Percentiles rank a stretch among this genome's conserved stretches.
These are phyloP conservation scores for Allium fistulosum DNA, from an alignment of 106 monocot species.

Conservation along the genomic window DNA sequence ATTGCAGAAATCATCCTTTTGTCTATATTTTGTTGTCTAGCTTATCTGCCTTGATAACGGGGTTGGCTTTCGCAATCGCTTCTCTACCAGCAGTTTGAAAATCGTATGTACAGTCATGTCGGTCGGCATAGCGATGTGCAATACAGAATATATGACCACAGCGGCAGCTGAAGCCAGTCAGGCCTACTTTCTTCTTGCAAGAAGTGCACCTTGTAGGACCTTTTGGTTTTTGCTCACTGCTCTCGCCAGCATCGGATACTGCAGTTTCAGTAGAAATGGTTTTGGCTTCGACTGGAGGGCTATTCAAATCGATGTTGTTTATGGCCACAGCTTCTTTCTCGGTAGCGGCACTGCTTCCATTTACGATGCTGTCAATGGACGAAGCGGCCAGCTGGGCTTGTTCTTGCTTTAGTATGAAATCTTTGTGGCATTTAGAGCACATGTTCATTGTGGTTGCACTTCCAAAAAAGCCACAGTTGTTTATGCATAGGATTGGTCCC, in stretches of 20 bases:
- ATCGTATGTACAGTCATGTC: slow-evolving; percentile 44
- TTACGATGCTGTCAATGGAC: slow-evolving; percentile 30
- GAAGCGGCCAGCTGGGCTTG: slow-evolving; percentile 31
- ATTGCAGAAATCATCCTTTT: not conserved
- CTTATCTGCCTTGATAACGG: slow-evolving; percentile 57
- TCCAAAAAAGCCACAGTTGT: slow-evolving; percentile 70
- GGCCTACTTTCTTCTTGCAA: slow-evolving; percentile 36
- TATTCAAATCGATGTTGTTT: not conserved
- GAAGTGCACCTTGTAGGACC: slow-evolving; percentile 32
- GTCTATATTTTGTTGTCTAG: slow-evolving; percentile 45
- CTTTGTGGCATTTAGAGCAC: slow-evolving; percentile 69
- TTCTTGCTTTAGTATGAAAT: slow-evolving; percentile 31
- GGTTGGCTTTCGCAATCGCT: slow-evolving; percentile 42
- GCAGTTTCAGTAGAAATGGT: not conserved
- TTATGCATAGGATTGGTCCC: slow-evolving; percentile 47
- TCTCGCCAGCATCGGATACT: slow-evolving; percentile 1
- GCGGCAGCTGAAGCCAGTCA: slow-evolving; percentile 48
- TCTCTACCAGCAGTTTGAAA: slow-evolving; percentile 29
- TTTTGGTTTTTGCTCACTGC: slow-evolving; percentile 15
- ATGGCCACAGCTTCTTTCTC: slow-evolving; percentile 9
- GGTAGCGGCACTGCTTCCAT: slow-evolving; percentile 12
- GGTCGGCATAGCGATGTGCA: slow-evolving; percentile 38
- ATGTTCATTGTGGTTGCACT: slow-evolving; percentile 58
- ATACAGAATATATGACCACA: slow-evolving; percentile 48
- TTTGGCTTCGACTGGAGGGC: slow-evolving; percentile 4